phyloP scores from a whole-genome alignment of 2,329 filamentous ascomycete genomes.

The Penicillium frequentans region DNA sequence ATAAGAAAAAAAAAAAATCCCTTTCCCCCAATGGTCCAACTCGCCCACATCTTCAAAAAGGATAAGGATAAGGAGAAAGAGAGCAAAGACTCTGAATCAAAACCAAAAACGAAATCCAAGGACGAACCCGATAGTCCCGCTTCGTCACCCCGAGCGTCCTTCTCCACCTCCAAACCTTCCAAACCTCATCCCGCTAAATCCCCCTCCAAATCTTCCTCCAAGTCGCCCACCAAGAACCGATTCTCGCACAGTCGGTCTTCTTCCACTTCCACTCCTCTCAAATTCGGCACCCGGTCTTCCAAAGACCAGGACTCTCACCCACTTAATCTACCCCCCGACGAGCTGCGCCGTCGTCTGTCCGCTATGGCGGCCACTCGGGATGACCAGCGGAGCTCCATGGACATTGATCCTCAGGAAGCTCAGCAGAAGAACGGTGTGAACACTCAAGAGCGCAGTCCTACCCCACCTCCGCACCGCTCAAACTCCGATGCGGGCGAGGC shows the following conservation, averaged over 20 bases:
- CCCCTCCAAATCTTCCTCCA: conserved; percentile 19
- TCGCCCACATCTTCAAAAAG: conserved; percentile 29
- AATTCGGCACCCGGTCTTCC: conserved; percentile 31
- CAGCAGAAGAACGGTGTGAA: conserved; percentile 36
- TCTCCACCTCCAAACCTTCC: conserved; percentile 36
- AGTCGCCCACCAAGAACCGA: conserved; percentile 21
- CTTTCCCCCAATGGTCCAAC: conserved; percentile 26
- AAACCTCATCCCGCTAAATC: conserved; percentile 19
- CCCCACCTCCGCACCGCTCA: conserved; percentile 50
- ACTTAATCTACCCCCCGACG: conserved; percentile 84
- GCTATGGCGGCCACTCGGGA: conserved; percentile 52
- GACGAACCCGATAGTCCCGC: conserved; percentile 31
- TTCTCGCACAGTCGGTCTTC: conserved; percentile 34
- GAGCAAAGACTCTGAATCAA: not conserved
- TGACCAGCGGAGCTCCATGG: conserved; percentile 65
- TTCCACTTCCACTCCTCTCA: conserved; percentile 34
- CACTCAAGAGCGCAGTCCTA: conserved; percentile 42
- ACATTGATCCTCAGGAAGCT: conserved; percentile 66
- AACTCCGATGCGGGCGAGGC: conserved; percentile 67
- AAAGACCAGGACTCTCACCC: conserved; percentile 70
- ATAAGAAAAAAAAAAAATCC: conserved; percentile 14
- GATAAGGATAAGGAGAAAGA: conserved; percentile 27
- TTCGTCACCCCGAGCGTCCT: conserved; percentile 30
- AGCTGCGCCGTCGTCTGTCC: conserved; percentile 71
- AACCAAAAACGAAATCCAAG: not conserved